Evolutionary conservation across 2,329 filamentous ascomycete species (phyloP), one percentile per base, ranked within the genome.

Genomic region (Verticillium nonalfalfae): DNA sequence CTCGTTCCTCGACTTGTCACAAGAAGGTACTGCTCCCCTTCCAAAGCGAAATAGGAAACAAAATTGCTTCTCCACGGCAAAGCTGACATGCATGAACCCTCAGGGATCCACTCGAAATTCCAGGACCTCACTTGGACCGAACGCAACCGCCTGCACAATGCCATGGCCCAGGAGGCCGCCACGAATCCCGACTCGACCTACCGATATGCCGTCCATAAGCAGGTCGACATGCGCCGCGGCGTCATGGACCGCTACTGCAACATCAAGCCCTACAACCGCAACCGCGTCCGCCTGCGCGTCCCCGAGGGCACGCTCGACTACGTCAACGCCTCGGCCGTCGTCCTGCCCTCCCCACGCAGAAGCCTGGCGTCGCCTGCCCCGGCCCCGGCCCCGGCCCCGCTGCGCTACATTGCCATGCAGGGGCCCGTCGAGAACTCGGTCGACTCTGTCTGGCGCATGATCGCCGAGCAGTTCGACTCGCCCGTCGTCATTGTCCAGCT

Each of bases 391-490:
- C 26, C 26, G 26, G 26, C 26, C 26, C 26, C 26, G 26, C 75
- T 83, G 57, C 77, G 83, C 60, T 98, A 96, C 74, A 97, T 99
- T 68, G 95, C 93, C 59, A 97, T 96, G 73, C 92, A 96, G 76
- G 95, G 95, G 0, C 95, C 95, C 6, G 97, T 93, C 70, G 75
- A 81, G 63, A 84, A 85, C 33, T 91, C 90, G 15, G 82, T 89
- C 60, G 85, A 88, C 66, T 92, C 96, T 71, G 90, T 96, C 66
- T 99, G 94, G 91, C 91, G 95, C 71, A 99, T 99, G 95, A 81
- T 97, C 39, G 90, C 91, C 72, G 88, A 96, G 69, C 91, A 96
- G 74, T 74, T 83, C 59, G 71, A 78, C 33, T 86, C 88, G 56
- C 86, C 89, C 2, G 92, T 87, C 1, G 91, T 98, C 61, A 89